Conservation (phyloP, 2,329 filamentous ascomycete species). For the Akanthomyces muscarius region DNA sequence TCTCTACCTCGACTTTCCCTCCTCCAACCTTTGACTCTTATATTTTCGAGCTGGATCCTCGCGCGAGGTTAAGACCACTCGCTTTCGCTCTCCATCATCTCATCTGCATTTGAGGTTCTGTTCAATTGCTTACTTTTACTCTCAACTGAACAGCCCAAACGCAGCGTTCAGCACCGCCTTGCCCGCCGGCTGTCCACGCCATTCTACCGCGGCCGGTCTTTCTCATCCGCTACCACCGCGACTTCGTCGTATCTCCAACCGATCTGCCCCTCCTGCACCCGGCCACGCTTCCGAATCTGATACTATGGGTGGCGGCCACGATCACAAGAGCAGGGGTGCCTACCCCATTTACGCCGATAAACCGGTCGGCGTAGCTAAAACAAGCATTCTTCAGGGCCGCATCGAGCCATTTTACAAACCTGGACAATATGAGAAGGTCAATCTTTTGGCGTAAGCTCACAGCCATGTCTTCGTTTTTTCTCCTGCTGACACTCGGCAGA, state of each 20-base stretch:
- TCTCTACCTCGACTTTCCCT: not conserved
- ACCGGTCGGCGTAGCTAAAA: constrained; percentile 73
- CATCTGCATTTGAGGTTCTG: not conserved
- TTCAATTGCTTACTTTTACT: constrained; percentile 2
- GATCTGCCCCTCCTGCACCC: constrained; percentile 35
- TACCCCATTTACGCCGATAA: constrained; percentile 50
- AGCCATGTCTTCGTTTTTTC: constrained; percentile 2
- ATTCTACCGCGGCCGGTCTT: constrained; percentile 13
- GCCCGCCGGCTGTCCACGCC: constrained; percentile 16
- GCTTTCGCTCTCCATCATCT: not conserved
- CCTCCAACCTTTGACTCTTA: not conserved
- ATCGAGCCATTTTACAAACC: constrained; percentile 74
- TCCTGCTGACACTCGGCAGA: constrained; percentile 25
- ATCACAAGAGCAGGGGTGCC: constrained; percentile 42
- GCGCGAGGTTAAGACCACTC: not conserved
- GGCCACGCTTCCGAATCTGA: constrained; percentile 27
- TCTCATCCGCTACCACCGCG: constrained; percentile 21
- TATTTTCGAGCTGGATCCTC: not conserved
- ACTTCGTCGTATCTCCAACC: constrained; percentile 32
- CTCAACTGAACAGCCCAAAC: constrained; percentile 15
- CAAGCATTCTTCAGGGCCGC: constrained; percentile 78
- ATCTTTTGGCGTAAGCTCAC: constrained; percentile 61
- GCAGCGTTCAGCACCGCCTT: not conserved
- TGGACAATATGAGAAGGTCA: constrained; percentile 74
- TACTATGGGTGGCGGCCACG: constrained; percentile 50